Evolutionary conservation across 768 basidiomycete genomes (phyloP), one percentile per base, ranked within the genome.

Genomic region (Tulasnella sp.): DNA sequence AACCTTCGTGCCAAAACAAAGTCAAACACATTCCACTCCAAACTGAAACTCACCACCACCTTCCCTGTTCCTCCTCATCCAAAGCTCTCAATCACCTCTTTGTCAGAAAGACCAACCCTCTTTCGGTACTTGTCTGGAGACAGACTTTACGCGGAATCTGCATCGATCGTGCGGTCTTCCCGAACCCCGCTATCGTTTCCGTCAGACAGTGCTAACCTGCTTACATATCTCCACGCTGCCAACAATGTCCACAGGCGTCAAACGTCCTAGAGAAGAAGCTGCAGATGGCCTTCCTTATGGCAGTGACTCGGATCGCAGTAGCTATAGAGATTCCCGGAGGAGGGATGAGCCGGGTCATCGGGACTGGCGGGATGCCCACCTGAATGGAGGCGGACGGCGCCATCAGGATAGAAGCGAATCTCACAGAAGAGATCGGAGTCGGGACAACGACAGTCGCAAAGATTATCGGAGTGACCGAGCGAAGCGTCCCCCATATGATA

Each of bases 291-390:
- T 80, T 28, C 80, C 80, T 72, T 80, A 80, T n/a, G 80, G 80
- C n/a, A 77, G 80, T 31, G 75, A 77, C 58, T 76, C 75, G 12
- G 54, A 80, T 34, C 44, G 80, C n/a, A 76, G 75, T 31, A 69
- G n/a, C 48, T 28, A n/a, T 37, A 48, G 75, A 22, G 80, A 80
- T 54, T 42, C 40, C n/a, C 76, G 50, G 28, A 46, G 80, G 40
- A 78, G 69, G 37, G 75, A 77, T 42, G 81, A 76, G 16, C 40
- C 90, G 41, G 91, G 92, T 42, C 87, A 88, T 4, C 89, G 89
- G 83, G 91, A 93, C 82, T 93, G 93, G 92, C 87, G 92, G 79
- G 94, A 94, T 81, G 92, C 91, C 0, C 89, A 93, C 82, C 83
- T 92, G 83, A 90, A 86, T 85, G 34, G 31, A 69, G 64, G 64